These are phyloP conservation scores for Rhizopogon salebrosus DNA, from an alignment of 768 basidiomycete genomes.

Conservation along the genomic window DNA sequence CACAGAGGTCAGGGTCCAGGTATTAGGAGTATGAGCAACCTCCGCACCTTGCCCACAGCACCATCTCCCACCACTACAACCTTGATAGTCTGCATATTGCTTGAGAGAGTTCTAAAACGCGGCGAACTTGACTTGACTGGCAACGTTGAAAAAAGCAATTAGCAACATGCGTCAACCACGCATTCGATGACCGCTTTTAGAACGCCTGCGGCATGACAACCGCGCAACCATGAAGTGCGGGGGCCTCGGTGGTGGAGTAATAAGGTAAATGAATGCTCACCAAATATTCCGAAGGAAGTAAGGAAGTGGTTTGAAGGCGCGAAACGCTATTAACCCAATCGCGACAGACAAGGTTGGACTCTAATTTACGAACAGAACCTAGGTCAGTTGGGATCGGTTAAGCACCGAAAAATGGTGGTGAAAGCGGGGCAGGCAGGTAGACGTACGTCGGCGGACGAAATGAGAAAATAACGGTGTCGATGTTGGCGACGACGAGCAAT, in stretches of 20 bases:
- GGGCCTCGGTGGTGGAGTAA: slow-evolving; percentile 8
- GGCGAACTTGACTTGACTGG: slow-evolving; percentile 9
- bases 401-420: slow-evolving; percentile 1
- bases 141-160: neutral
- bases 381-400: slow-evolving; percentile 13
- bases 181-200: slow-evolving; percentile 22
- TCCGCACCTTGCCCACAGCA: slow-evolving; percentile 92
- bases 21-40: neutral
- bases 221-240: slow-evolving; percentile 15
- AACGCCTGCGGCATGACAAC: slow-evolving; percentile 27
- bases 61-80: slow-evolving; percentile 97
- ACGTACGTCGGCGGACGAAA: slow-evolving; percentile 15
- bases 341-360: slow-evolving; percentile 19
- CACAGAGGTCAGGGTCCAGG: neutral
- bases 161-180: slow-evolving; percentile 11
- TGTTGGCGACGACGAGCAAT: slow-evolving; percentile 24
- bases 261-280: slow-evolving; percentile 16
- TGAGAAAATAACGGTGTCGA: slow-evolving; percentile 16
- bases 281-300: slow-evolving; percentile 14
- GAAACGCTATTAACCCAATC: slow-evolving; percentile 20
- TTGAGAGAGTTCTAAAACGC: slow-evolving; percentile 13
- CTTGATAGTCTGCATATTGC: slow-evolving; percentile 90
- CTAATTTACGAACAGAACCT: slow-evolving; percentile 16
- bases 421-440: neutral
- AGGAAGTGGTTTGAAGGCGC: slow-evolving; percentile 12